A percentile compares a stretch with the other conserved stretches of the same genome.
phyloP scores from a whole-genome alignment of 805 yeast genomes.

The Wickerhamomyces strasburgensis region DNA sequence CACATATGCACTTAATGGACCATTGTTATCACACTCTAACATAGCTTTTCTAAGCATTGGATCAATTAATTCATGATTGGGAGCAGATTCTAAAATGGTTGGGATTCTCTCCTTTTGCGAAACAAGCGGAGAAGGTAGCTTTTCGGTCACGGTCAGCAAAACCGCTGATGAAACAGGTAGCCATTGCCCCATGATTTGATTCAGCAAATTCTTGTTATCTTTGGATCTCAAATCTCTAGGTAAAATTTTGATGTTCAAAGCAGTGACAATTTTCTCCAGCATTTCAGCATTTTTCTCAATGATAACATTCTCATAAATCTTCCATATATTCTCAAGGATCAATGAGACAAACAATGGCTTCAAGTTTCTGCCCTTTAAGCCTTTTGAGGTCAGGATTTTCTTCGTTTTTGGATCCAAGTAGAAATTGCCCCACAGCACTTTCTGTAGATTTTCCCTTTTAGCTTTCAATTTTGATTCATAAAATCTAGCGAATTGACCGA shows the following conservation, averaged over 20 bases:
- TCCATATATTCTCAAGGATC: conserved; percentile 89
- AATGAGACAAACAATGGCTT: conserved; percentile 86
- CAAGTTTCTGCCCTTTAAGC: conserved; percentile 52
- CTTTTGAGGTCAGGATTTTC: conserved; percentile 65
- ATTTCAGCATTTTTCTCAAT: conserved; percentile 63
- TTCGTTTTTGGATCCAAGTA: conserved; percentile 87
- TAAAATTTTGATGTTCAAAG: conserved; percentile 60
- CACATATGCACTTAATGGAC: conserved; percentile 71
- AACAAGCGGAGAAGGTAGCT: conserved; percentile 73
- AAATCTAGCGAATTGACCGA: conserved; percentile 82
- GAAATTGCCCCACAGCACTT: conserved; percentile 95
- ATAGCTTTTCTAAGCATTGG: conserved; percentile 48
- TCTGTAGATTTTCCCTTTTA: conserved; percentile 69
- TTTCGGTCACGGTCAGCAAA: conserved; percentile 76
- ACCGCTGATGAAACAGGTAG: conserved; percentile 86
- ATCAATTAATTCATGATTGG: conserved; percentile 46
- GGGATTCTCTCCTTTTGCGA: conserved; percentile 75
- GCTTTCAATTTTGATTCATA: conserved; percentile 83
- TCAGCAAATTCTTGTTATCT: conserved; percentile 61
- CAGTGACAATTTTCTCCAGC: conserved; percentile 66
- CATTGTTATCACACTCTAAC: conserved; percentile 58
- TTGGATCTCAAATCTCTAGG: conserved; percentile 79
- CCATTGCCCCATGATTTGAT: conserved; percentile 84
- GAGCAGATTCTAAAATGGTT: conserved; percentile 55
- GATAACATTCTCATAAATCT: conserved; percentile 70